Base-by-base conservation (phyloP, 345 rosid species). In the Eucalyptus erythrocorys region DNA sequence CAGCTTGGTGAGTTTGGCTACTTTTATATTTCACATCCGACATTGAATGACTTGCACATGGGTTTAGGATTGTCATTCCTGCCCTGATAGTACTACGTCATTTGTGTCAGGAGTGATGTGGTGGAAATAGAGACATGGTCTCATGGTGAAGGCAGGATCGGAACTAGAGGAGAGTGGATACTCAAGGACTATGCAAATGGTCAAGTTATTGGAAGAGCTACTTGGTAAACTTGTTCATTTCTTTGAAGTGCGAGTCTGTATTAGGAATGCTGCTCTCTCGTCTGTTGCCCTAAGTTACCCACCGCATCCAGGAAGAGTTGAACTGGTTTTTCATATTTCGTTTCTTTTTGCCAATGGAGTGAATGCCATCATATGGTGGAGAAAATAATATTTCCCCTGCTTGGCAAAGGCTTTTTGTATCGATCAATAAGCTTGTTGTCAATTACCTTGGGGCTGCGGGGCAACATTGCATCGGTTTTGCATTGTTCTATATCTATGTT, bases 121-220 rank as follows among this genome's bases (percentile, higher is more conserved):
- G 90, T 96, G 91, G 98, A 97, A 93, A 95, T 97, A 37, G 99
- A 96, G 94, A 97, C 99, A 30, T 97, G 99, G 99, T 96, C 95
- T 88, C 99, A 97, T n/a, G n/a, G n/a, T 86, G 90, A 96, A 93
- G 98, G 98, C 89, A 94, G 96, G 92, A 97, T 96, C 30, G 98
- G 99, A 89, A 96, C 97, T n/a, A 95, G 98, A 88, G 96, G 99
- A 86, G 99, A 97, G 86, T 96, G 99, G 98, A 94, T 96, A 90
- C 86, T 96, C 4, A 94, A 90, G 90, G 98, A 97, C 81, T 92
- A 89, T 90, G 93, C 93, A 15, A 95, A 93, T 49, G 96, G 94
- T 91, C 90, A 96, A 93, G 95, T 97, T 89, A 95, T 95, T 85
- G 99, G 99, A 34, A 93, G 98, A 92, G 99, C 99, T 79, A 96